Evolutionary conservation across 192 early-diverging fungal genomes (phyloP).

Genomic region (Thoreauomyces humboldtii): DNA sequence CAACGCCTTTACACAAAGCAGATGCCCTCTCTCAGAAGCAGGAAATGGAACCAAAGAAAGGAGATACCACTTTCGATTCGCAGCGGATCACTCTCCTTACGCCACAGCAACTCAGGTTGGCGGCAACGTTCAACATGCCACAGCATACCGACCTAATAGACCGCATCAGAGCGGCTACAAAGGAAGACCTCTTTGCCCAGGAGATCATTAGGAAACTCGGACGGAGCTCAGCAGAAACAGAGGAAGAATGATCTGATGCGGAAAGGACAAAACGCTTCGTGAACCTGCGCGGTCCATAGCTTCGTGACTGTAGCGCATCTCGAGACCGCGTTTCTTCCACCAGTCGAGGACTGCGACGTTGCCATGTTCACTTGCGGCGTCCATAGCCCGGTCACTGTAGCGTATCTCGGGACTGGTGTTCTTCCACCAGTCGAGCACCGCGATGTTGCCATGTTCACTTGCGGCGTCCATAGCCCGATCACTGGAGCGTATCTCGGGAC

Average conservation of each 20-base stretch:
- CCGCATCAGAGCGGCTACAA: not conserved
- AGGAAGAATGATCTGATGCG: too few relatives aligned
- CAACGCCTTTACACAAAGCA: conserved; percentile 25
- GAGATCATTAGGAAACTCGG: not conserved
- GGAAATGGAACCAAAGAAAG: not conserved
- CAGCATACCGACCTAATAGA: not conserved
- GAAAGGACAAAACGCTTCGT: too few relatives aligned
- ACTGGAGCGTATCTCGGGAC: conserved; percentile 4
- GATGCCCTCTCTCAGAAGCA: not conserved
- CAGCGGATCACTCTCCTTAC: not conserved
- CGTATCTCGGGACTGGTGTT: not conserved
- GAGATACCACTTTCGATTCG: not conserved
- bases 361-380: not conserved
- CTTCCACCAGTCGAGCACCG: conserved; percentile 7
- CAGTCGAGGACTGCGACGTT: conserved; percentile 1
- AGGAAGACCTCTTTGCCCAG: not conserved
- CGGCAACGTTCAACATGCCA: not conserved
- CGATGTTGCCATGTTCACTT: not conserved
- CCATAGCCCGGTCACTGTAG: not conserved
- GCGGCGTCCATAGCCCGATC: not conserved
- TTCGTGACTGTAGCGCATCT: too few relatives aligned
- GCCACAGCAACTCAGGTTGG: not conserved
- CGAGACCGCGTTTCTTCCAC: conserved; percentile 13
- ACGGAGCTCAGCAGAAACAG: too few relatives aligned
- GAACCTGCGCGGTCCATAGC: too few relatives aligned